These are phyloP conservation scores for Rhizopogon rudus DNA, from an alignment of 768 basidiomycete species.

Conservation along the genomic window DNA sequence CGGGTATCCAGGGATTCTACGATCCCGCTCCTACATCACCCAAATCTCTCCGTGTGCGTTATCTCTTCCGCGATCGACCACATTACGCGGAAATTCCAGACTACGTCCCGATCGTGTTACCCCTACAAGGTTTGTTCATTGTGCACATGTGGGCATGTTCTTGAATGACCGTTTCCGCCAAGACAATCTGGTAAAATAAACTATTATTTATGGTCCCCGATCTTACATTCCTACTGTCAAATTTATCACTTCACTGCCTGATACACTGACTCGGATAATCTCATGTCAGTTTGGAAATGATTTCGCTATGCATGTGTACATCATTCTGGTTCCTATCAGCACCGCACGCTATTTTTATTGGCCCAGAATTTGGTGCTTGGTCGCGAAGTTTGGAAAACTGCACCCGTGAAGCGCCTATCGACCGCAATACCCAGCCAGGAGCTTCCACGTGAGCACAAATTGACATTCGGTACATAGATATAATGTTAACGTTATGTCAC, in stretches of 20 bases:
- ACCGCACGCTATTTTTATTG: too few relatives aligned
- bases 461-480: too few relatives aligned
- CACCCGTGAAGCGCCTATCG: too few relatives aligned
- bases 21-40: conserved; percentile 74
- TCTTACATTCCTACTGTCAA: not conserved
- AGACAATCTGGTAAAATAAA: conserved; percentile 26
- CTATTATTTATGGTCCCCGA: not conserved
- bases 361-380: too few relatives aligned
- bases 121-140: conserved; percentile 59
- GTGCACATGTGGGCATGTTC: conserved; percentile 1
- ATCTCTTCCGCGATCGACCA: conserved; percentile 65
- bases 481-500: too few relatives aligned
- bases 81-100: conserved; percentile 80
- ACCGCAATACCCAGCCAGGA: too few relatives aligned
- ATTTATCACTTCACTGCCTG: not conserved
- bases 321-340: not conserved
- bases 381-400: too few relatives aligned
- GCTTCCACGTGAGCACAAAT: too few relatives aligned
- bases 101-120: conserved; percentile 64
- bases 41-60: conserved; percentile 69
- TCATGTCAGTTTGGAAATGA: not conserved
- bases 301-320: too few relatives aligned
- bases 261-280: not conserved
- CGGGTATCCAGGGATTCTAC: conserved; percentile 80
- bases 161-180: conserved; percentile 7